Conservation (phyloP, 176 grass and related monocot genomes). For the Oropetium thomaeum region DNA sequence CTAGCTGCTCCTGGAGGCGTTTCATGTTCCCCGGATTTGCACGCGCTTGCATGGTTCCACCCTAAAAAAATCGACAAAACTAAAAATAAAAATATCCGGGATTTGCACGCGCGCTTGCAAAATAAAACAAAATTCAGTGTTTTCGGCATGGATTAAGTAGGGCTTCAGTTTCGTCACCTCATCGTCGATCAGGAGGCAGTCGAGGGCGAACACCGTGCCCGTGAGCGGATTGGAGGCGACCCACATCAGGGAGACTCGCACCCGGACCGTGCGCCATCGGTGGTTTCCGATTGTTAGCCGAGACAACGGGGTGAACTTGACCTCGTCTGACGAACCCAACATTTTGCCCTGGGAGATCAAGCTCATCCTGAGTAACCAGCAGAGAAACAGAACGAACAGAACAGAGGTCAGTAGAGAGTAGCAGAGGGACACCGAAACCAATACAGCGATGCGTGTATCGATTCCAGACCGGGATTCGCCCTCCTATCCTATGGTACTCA, state of each 20-base stretch:
- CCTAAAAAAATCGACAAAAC: not conserved
- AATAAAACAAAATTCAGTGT: not conserved
- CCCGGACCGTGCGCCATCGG: not conserved
- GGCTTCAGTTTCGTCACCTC: not conserved
- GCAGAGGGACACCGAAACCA: not conserved
- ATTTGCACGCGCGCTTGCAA: too few relatives aligned
- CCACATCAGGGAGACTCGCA: slow-evolving; percentile 25
- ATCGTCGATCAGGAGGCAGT: not conserved
- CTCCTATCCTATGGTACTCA: too few relatives aligned
- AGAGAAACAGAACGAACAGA: not conserved
- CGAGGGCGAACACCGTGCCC: not conserved
- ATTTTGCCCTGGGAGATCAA: not conserved
- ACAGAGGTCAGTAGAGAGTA: not conserved
- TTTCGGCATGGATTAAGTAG: not conserved
- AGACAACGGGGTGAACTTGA: not conserved
- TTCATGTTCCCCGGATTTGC: accelerated
- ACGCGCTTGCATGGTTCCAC: not conserved
- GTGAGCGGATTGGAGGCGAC: not conserved
- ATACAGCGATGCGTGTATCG: not conserved
- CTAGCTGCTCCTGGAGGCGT: not conserved
- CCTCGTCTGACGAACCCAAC: not conserved
- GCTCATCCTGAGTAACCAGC: not conserved
- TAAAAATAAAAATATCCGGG: not conserved
- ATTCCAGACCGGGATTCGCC: too few relatives aligned
- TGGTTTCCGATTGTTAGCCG: not conserved